Percentiles rank a stretch among this genome's conserved stretches.
phyloP scores from a whole-genome alignment of 192 early-diverging fungal species.

The Podila epigama region DNA sequence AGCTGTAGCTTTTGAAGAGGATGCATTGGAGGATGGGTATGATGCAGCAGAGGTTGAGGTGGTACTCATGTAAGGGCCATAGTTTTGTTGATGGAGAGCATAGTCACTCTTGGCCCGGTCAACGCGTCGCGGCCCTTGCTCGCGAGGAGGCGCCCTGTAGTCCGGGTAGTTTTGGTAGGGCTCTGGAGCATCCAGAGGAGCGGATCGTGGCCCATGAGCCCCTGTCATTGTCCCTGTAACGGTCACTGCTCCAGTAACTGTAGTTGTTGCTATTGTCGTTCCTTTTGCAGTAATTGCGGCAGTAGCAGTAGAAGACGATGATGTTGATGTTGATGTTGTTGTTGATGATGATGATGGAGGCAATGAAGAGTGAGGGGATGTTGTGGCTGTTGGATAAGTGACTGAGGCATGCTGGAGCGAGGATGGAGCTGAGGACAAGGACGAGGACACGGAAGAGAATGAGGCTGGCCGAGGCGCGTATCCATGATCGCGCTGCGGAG shows the following conservation, averaged over 20 bases:
- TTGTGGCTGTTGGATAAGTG: neutral
- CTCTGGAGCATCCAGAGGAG: too few species aligned
- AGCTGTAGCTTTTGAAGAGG: too few species aligned
- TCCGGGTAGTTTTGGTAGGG: slow-evolving; percentile 26
- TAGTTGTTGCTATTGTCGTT: neutral
- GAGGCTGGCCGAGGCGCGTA: slow-evolving; percentile 19
- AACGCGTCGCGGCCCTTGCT: slow-evolving; percentile 14
- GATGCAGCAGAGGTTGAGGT: slow-evolving; percentile 15
- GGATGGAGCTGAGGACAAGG: neutral
- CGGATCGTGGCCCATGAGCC: too few species aligned
- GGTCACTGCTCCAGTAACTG: too few species aligned
- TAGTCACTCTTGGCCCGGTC: slow-evolving; percentile 46
- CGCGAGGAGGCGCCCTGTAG: slow-evolving; percentile 12
- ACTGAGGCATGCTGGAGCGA: slow-evolving; percentile 1
- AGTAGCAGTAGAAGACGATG: slow-evolving; percentile 6
- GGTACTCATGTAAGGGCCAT: slow-evolving; percentile 18
- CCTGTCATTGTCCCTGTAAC: too few species aligned
- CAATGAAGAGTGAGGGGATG: neutral
- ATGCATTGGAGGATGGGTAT: neutral
- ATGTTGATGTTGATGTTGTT: neutral
- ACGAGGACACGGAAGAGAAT: slow-evolving; percentile 18
- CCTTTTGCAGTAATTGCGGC: slow-evolving; percentile 8
- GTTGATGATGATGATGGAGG: neutral
- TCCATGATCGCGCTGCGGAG: too few species aligned
- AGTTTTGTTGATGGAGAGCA: slow-evolving; percentile 47